These are phyloP conservation scores for Yamadazyma jaroonii DNA, from an alignment of 1,139 yeast genomes.

Conservation along the genomic window DNA sequence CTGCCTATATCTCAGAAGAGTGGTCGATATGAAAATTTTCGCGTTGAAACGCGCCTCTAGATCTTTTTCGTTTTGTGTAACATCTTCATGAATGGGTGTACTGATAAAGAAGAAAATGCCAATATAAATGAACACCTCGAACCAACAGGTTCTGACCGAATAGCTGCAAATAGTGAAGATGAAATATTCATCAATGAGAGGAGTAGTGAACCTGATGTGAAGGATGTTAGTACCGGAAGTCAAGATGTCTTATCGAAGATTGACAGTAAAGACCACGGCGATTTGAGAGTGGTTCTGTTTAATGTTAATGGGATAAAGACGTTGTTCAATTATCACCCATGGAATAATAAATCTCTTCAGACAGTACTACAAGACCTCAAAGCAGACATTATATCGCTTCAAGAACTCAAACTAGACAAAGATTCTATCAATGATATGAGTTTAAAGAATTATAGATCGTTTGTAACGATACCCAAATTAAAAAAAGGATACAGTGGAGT, in stretches of 20 bases:
- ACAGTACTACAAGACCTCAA: slow-evolving; percentile 50
- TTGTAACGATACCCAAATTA: slow-evolving; percentile 61
- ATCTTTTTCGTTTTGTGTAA: not conserved
- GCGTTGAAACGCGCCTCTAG: slow-evolving; percentile 1
- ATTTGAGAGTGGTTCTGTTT: slow-evolving; percentile 60
- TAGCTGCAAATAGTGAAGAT: no score
- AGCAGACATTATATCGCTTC: slow-evolving; percentile 81
- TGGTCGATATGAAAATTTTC: not conserved
- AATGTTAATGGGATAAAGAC: slow-evolving; percentile 87
- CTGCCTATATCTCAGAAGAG: no score
- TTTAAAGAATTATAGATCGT: slow-evolving; percentile 58
- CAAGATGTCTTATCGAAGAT: slow-evolving; percentile 3
- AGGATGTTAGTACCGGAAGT: no score
- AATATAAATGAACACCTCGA: no score
- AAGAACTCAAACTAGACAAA: slow-evolving; percentile 75
- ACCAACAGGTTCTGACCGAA: not conserved
- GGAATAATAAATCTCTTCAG: slow-evolving; percentile 51
- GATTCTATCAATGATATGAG: slow-evolving; percentile 47
- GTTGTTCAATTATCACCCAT: slow-evolving; percentile 76
- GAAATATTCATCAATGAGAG: no score
- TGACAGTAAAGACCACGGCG: slow-evolving; percentile 6
- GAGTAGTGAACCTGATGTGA: no score
- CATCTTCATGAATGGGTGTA: not conserved
- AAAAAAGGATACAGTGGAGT: slow-evolving; percentile 92
- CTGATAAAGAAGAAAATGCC: no score